These are phyloP conservation scores for Terfezia boudieri DNA, from an alignment of 495 filamentous ascomycete genomes.

Conservation along the genomic window DNA sequence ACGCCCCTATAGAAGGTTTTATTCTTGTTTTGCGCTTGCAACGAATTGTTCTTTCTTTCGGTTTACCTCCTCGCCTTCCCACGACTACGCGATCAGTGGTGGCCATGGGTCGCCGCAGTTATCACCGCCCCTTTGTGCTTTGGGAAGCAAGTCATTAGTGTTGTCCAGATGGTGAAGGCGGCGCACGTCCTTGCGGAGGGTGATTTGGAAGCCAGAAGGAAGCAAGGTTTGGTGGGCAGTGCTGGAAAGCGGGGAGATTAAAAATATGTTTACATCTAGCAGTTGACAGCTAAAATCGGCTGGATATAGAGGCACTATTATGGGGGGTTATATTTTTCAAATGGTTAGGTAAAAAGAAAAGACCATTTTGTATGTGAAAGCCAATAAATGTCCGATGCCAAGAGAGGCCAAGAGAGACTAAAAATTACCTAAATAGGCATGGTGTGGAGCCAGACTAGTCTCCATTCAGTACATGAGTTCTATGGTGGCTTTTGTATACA, in stretches of 20 bases:
- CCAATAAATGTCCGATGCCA: no score
- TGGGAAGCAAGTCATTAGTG: conserved; percentile 80
- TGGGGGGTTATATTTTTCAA: no score
- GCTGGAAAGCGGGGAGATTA: neutral
- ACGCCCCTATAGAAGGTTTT: conserved; percentile 46
- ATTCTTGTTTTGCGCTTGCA: conserved; percentile 71
- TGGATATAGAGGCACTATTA: no score
- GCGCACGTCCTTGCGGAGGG: conserved; percentile 81
- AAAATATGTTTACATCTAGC: no score
- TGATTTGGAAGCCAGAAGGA: conserved; percentile 37
- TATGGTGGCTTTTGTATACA: no score
- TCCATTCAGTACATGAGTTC: no score
- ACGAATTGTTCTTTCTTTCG: conserved; percentile 93
- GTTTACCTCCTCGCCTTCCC: conserved; percentile 93
- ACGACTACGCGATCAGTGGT: conserved; percentile 52
- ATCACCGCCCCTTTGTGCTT: conserved; percentile 69
- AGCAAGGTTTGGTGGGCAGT: neutral
- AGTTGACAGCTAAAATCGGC: no score
- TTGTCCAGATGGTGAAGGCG: conserved; percentile 85
- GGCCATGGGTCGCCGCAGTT: conserved; percentile 74
- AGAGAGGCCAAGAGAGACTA: no score
- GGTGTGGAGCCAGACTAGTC: no score
- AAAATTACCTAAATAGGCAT: no score
- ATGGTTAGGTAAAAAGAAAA: no score
- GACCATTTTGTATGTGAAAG: no score